Evolutionary conservation across 148 eudicot species (phyloP), one percentile per base, ranked within the genome.

Genomic region (Rhododendron ferrugineum): DNA sequence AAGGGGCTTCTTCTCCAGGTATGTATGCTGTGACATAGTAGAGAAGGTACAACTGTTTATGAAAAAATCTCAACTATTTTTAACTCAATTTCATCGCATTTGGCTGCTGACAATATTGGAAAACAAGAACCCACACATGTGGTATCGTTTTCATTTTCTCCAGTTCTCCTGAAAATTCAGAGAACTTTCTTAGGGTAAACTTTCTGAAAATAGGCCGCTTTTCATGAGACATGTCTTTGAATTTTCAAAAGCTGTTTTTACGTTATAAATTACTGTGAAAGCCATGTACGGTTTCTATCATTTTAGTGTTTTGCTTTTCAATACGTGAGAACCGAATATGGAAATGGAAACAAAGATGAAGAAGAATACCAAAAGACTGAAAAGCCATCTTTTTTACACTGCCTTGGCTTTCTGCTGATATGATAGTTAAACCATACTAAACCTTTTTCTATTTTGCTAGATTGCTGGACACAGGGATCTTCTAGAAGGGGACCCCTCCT

Each of bases 381-480:
- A 30, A 8, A 70, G 18, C 75, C 40, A 3, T 68, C n/a, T 18
- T 37, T 30, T 52, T 4, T 11, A 66, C 56, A 44, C 47, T 74
- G 23, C 13, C 20, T 66, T 49, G 14, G 78, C 26, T 34, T 66
- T 79, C 54, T 79, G 46, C 60, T 13, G 26, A 79, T n/a, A 49
- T 49, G 54, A 20, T 46, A 1, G 58, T 18, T 46, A 14, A 46
- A 74, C 46, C 26, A 36, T 11, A 46, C 16, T 20, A 47, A 46
- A 23, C 2, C 32, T 46, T 26, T 30, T 30, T 37, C 46, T 28
- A 20, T 83, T 60, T 90, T 75, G 32, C 11, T 73, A 97, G 99
- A 90, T 97, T 94, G 98, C 98, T 83, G 98, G 98, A 52, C 99
- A 97, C 89, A 95, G 81, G 88, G 98, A 97, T 47, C 90, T 97